phyloP scores from a whole-genome alignment of 1,284 basidiomycete genomes.

The Trichosporon sp. region DNA sequence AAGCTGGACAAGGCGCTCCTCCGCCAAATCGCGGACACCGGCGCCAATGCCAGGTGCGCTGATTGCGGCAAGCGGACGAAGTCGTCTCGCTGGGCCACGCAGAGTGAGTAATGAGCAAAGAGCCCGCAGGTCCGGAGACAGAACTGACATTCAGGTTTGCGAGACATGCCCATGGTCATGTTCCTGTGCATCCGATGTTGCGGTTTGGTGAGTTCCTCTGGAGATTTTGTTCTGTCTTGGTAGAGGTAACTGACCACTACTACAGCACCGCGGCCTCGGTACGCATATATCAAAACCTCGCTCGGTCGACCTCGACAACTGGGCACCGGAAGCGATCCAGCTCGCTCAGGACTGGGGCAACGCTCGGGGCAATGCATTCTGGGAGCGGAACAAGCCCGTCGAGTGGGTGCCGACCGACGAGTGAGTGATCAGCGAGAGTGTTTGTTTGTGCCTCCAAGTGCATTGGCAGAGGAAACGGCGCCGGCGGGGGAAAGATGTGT shows the following conservation, averaged over 20 bases:
- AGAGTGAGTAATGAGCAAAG: slow-evolving; percentile 31
- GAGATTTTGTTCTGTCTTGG: neutral
- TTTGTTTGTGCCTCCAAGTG: too few species aligned
- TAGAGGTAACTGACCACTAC: neutral
- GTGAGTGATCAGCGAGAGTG: slow-evolving; percentile 38
- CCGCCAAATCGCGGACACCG: slow-evolving; percentile 8
- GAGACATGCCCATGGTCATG: slow-evolving; percentile 48
- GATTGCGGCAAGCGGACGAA: slow-evolving; percentile 49
- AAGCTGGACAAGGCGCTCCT: slow-evolving; percentile 17
- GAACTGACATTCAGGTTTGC: slow-evolving; percentile 27
- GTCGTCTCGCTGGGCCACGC: slow-evolving; percentile 45
- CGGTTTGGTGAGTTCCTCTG: slow-evolving; percentile 36
- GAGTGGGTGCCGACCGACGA: slow-evolving; percentile 27
- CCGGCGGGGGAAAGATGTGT: too few species aligned
- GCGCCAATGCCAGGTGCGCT: slow-evolving; percentile 47
- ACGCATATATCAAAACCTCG: slow-evolving; percentile 53
- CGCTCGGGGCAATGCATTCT: slow-evolving; percentile 43
- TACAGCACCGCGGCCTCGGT: slow-evolving; percentile 50
- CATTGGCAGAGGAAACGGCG: too few species aligned
- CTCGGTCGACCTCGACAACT: slow-evolving; percentile 52
- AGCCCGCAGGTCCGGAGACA: neutral
- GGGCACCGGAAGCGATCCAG: slow-evolving; percentile 47
- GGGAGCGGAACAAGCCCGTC: slow-evolving; percentile 39
- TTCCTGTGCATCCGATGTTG: slow-evolving; percentile 54
- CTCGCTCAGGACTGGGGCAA: slow-evolving; percentile 48